Percentiles rank a stretch among this genome's conserved stretches.
Conservation (phyloP, 257 asterid species). For the Asclepias syriaca region DNA sequence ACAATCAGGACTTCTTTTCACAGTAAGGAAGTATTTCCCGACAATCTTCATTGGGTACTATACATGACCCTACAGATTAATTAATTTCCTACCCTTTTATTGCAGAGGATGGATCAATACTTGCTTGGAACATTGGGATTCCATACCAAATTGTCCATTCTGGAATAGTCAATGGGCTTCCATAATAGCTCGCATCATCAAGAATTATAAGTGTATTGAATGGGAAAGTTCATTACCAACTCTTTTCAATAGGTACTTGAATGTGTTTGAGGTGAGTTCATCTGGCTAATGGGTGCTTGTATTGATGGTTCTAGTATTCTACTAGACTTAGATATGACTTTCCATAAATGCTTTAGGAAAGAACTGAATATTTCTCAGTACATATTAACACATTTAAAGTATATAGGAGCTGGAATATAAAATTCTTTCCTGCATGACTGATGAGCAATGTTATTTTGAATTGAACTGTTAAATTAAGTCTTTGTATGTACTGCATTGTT, state of each 20-base stretch:
- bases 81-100: constrained; percentile 24
- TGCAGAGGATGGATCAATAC: constrained; percentile 66
- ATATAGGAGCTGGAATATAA: not conserved
- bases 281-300: not conserved
- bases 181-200: constrained; percentile 86
- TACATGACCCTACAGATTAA: constrained; percentile 17
- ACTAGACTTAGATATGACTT: not conserved
- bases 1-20: constrained; percentile 78
- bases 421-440: not conserved
- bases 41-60: constrained; percentile 13
- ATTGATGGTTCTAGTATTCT: not conserved
- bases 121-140: constrained; percentile 74
- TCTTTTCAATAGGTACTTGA: constrained; percentile 76
- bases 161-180: constrained; percentile 99
- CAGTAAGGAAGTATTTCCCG: constrained; percentile 45
- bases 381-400: not conserved
- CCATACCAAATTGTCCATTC: constrained; percentile 85
- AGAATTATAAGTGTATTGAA: constrained; percentile 58
- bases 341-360: not conserved
- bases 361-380: not conserved
- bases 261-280: constrained; percentile 80
- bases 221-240: constrained; percentile 73
- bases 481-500: not conserved
- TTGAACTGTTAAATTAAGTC: not conserved
- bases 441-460: not conserved